Evolutionary conservation across 305 asterid genomes (phyloP), one percentile per base, ranked within the genome.

Genomic region (Fraxinus platypoda): DNA sequence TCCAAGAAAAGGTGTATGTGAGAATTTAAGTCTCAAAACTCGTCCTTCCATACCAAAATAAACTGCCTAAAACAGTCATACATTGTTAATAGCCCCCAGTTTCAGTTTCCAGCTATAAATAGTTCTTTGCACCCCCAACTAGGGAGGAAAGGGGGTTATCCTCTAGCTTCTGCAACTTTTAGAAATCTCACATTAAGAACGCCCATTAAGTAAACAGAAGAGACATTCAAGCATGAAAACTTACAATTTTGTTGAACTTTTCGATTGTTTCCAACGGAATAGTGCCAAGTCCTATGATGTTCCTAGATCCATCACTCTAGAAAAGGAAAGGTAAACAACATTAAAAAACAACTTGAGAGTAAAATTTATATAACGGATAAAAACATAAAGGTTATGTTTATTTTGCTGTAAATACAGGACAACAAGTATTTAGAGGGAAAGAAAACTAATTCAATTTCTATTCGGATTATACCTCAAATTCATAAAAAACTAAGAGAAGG

Each of bases 261-360:
- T 96, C 99, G 57, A 96, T 92, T 79, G 98, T 90, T 64, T 97
- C 90, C 90, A 96, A 80, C 0, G 99, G 97, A 88, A 94, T 93
- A 66, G 99, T 91, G 82, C 99, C 99, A 77, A 96, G 97, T 81
- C 88, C 88, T 82, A 93, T 90, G 78, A 92, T 81, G 87, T 91
- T 91, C 89, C 98, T 93, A 72, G 97, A 91, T 75, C 97, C 98
- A 85, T 96, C 99, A 80, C 98, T 96, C 99, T 96, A 79, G 35
- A 87, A 82, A 81, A 86, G 59, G 57, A 84, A 54, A 78, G 73
- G 17, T 76, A 26, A 49, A 49, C 11, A 6, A 26, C 75, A 13
- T 12, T 26, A 9, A 28, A 26, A 6, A 25, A 68, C n/a, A 21
- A 62, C 33, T 62, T 8, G 31, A 62, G 72, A 62, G 31, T 62